phyloP scores from a whole-genome alignment of 2,329 filamentous ascomycete genomes.

The Torrubiellomyces zombiae region DNA sequence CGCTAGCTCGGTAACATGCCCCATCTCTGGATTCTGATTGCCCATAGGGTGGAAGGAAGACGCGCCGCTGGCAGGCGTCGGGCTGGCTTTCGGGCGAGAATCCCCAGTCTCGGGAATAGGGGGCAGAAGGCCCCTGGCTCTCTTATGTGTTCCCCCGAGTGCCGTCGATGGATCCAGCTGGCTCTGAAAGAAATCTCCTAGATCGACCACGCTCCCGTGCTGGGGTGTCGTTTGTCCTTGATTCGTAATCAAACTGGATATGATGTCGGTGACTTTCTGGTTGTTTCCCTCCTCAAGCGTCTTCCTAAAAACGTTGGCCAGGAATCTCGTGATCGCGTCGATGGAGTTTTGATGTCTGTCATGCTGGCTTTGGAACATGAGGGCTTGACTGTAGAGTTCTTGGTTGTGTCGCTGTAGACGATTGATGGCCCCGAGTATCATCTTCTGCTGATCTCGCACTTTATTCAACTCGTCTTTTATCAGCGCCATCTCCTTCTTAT shows the following conservation, averaged over 20 bases:
- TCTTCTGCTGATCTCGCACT: constrained; percentile 70
- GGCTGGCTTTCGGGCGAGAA: constrained; percentile 10
- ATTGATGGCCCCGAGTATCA: constrained; percentile 70
- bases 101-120: constrained; percentile 29
- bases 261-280: constrained; percentile 70
- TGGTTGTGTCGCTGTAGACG: constrained; percentile 74
- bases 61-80: constrained; percentile 13
- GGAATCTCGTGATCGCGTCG: constrained; percentile 93
- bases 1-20: constrained; percentile 43
- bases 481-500: constrained; percentile 57
- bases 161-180: constrained; percentile 21
- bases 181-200: constrained; percentile 39
- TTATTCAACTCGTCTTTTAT: constrained; percentile 68
- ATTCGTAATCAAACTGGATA: constrained; percentile 55
- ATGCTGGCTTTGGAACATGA: constrained; percentile 79
- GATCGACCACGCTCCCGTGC: constrained; percentile 42
- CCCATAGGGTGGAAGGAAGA: constrained; percentile 10
- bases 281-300: constrained; percentile 67
- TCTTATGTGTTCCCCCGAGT: constrained; percentile 28
- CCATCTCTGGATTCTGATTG: constrained; percentile 27
- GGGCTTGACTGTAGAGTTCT: constrained; percentile 72
- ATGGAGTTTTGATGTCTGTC: constrained; percentile 97
- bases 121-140: constrained; percentile 35
- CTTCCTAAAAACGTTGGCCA: constrained; percentile 91
- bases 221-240: constrained; percentile 28